phyloP scores from a whole-genome alignment of 768 basidiomycete species.

The Boletus rubescentipes region DNA sequence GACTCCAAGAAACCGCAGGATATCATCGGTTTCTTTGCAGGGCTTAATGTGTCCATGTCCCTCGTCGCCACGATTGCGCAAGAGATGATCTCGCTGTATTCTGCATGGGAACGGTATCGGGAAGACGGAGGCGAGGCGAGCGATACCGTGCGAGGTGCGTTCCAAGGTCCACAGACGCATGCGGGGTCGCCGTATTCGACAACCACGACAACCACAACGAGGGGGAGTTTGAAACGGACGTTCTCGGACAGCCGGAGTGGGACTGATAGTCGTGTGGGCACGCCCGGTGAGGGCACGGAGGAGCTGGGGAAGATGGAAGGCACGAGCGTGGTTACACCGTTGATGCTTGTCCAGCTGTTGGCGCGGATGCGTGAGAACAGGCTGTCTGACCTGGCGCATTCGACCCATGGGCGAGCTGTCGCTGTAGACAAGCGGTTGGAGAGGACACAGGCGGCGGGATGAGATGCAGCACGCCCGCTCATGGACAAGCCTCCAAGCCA shows the following conservation, averaged over 20 bases:
- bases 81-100: slow-evolving; percentile 87
- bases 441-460: slow-evolving; percentile 65
- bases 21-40: slow-evolving; percentile 78
- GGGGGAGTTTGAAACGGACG: slow-evolving; percentile 25
- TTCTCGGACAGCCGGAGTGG: slow-evolving; percentile 23
- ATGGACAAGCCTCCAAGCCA: not conserved
- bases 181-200: slow-evolving; percentile 23
- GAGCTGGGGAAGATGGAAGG: slow-evolving; percentile 19
- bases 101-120: slow-evolving; percentile 83
- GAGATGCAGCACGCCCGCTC: not conserved
- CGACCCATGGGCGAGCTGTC: slow-evolving; percentile 47
- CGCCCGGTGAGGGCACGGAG: slow-evolving; percentile 26
- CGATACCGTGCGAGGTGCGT: slow-evolving; percentile 17
- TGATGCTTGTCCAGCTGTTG: slow-evolving; percentile 55
- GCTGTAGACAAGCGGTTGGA: slow-evolving; percentile 74
- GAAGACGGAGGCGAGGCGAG: slow-evolving; percentile 52
- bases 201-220: slow-evolving; percentile 3
- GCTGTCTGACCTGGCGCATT: slow-evolving; percentile 54
- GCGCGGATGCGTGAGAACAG: slow-evolving; percentile 66
- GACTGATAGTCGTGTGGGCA: slow-evolving; percentile 28
- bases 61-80: slow-evolving; percentile 83
- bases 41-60: slow-evolving; percentile 81
- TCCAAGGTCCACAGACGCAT: slow-evolving; percentile 14
- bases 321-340: slow-evolving; percentile 49
- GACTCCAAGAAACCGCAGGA: slow-evolving; percentile 51